Evolutionary conservation across 169 alveolate genomes (phyloP), one percentile per base, ranked within the genome.

Genomic region (Cryptosporidium sp.): DNA sequence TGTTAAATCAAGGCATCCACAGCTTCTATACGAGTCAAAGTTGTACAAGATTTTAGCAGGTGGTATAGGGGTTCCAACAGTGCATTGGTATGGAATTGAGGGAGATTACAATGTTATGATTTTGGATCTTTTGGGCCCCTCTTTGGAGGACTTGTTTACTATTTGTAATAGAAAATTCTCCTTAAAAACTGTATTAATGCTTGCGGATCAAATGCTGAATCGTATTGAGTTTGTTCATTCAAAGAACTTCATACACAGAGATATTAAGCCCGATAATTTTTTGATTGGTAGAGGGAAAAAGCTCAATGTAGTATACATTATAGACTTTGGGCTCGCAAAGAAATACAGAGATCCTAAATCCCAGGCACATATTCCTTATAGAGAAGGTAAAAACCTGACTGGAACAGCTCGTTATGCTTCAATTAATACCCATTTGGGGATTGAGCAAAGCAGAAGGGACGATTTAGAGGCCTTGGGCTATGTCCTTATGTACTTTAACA

Each of bases 401-500:
- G 99, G 99, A 41, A 95, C 98, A 7, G 97, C 97, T n/a, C 93
- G 97, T 26, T 98, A 98, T 89, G 99, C 99, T 14, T 95, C 98
- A 35, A 96, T 98, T 48, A 98, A 97, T 93, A 98, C 99, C 23
- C 99, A 98, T 94, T 92, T 98, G 94, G 99, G 99, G 33, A 97
- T 98, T 62, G 99, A 98, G 86, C 98, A 98, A 93, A 94, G 97
- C 73, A 95, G 99, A 23, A 95, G 99, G 69, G 99, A 99, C 91
- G 99, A 99, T 92, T 93, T 99, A 75, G 99, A 99, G 94, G 99
- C 99, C 58, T 94, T 98, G 21, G 99, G 99, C 12, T 98, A 98
- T 93, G 93, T 93, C 33, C 95, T 98, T 65, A 96, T 98, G 96
- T 97, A 97, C 95, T 98, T 98, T 94, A 95, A 97, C 84, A 94